Base-by-base conservation (phyloP, 768 basidiomycete genomes). In the Leccinum barrowsii region DNA sequence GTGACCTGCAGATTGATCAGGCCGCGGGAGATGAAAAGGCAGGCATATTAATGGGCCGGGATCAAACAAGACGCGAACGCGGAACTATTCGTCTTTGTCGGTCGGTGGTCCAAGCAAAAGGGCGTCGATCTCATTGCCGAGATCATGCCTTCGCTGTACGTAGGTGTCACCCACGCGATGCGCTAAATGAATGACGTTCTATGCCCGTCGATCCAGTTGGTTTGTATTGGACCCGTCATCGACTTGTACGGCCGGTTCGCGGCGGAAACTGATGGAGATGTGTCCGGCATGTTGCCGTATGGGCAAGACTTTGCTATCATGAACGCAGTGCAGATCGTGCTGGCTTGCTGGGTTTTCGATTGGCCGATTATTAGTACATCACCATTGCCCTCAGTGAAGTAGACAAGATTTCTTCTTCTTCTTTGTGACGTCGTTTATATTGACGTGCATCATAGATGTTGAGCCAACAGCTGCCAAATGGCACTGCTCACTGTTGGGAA, bases 101-200 rank as follows among this genome's bases (percentile, higher is more conserved):
- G 94, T 70, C 89, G 94, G 62, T 97, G 94, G 94, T 97, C 94
- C 5, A 97, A 96, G 74, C 94, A 96, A 74, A 97, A 97, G 74
- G 94, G 91, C 75, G 94, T 97, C 17, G 94, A 97, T 75, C 77
- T 97, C 46, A 97, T 97, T 63, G 94, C 94, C 8, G 94, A 97
- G 74, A 86, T 97, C 61, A 91, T 97, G 90, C 94, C 94, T 21
- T 81, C 84, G 3, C 68, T 97, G 86, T 91, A 68, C 66, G 90
- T 82, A 13, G 8, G 13, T 2, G n/a, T 22, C 37, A 17, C n/a
- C 17, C 26, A 0, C 35, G 50, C 21, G n/a, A 8, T 21, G 6
- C 3, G 12, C 32, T n/a, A 11, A 30, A 28, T 13, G 11, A 8
- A 12, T 51, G 50, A 19, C 11, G 50, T 28, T 13, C 6, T 30